Percentiles rank a stretch among this genome's conserved stretches.
These are phyloP conservation scores for Geotrichum reessii DNA, from an alignment of 1,139 yeast species.

Conservation along the genomic window DNA sequence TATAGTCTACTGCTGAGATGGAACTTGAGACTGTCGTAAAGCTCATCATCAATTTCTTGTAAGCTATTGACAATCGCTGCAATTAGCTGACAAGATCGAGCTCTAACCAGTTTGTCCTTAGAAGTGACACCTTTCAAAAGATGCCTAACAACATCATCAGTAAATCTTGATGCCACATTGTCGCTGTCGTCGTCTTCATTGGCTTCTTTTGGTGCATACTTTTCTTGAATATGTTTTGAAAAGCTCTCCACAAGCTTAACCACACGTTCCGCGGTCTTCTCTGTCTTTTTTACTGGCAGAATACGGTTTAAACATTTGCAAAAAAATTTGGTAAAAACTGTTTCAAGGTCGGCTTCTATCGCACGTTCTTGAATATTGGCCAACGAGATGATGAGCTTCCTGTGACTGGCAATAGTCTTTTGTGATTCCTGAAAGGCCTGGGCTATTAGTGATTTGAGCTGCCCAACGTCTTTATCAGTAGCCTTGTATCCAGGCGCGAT, in stretches of 20 bases:
- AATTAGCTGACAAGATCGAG: slow-evolving; percentile 70
- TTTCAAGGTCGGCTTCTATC: slow-evolving; percentile 46
- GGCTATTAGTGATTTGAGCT: slow-evolving; percentile 39
- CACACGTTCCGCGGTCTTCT: slow-evolving; percentile 68
- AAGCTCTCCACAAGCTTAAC: slow-evolving; percentile 70
- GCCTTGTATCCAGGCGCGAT: slow-evolving; percentile 10
- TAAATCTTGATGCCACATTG: slow-evolving; percentile 41
- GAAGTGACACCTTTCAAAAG: slow-evolving; percentile 72
- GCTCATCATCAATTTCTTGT: slow-evolving; percentile 69
- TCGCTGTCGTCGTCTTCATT: slow-evolving; percentile 42
- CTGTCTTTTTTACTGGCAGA: slow-evolving; percentile 64
- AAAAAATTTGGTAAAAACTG: slow-evolving; percentile 55
- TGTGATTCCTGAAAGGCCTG: slow-evolving; percentile 82
- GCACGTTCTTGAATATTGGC: slow-evolving; percentile 57
- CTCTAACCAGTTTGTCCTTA: slow-evolving; percentile 70
- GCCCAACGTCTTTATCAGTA: slow-evolving; percentile 22
- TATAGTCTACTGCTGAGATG: slow-evolving; percentile 58
- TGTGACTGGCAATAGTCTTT: slow-evolving; percentile 63
- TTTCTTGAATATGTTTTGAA: slow-evolving; percentile 46
- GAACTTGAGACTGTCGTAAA: slow-evolving; percentile 58
- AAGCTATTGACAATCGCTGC: slow-evolving; percentile 68
- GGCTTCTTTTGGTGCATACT: slow-evolving; percentile 29
- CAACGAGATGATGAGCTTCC: slow-evolving; percentile 62
- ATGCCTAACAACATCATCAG: slow-evolving; percentile 59
- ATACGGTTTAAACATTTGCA: slow-evolving; percentile 58